These are phyloP conservation scores for Backusella mclennaniae DNA, from an alignment of 192 early-diverging fungal species.

Conservation along the genomic window DNA sequence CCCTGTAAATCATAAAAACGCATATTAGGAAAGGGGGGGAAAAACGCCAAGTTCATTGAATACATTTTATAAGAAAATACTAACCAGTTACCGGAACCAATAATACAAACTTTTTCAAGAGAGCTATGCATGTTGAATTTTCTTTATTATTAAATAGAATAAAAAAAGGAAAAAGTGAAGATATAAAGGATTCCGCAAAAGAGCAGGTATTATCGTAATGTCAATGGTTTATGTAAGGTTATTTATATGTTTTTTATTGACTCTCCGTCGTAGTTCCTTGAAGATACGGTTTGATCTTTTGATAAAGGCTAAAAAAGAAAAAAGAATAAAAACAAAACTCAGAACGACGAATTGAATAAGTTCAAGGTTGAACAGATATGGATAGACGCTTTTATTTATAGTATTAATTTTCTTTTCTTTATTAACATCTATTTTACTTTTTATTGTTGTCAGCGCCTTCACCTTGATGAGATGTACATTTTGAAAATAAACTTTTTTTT, in stretches of 20 bases:
- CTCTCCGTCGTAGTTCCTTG: not conserved
- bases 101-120: conserved; percentile 80
- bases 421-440: not conserved
- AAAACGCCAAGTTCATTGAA: too few relatives aligned
- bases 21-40: not conserved
- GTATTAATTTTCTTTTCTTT: not conserved
- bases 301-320: conserved; percentile 7
- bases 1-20: conserved; percentile 54
- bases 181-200: not conserved
- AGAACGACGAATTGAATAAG: not conserved
- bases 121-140: not conserved
- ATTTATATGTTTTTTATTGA: not conserved
- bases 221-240: not conserved
- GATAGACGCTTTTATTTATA: not conserved
- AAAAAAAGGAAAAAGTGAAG: not conserved
- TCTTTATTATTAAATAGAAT: not conserved
- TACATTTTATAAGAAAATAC: not conserved
- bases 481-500: not conserved
- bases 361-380: not conserved
- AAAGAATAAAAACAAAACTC: not conserved
- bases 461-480: too few relatives aligned
- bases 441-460: not conserved
- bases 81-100: conserved; percentile 94
- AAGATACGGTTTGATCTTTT: not conserved
- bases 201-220: not conserved